Evolutionary conservation across 73 alveolate species (phyloP).

Genomic region (Paramecium caudatum): DNA sequence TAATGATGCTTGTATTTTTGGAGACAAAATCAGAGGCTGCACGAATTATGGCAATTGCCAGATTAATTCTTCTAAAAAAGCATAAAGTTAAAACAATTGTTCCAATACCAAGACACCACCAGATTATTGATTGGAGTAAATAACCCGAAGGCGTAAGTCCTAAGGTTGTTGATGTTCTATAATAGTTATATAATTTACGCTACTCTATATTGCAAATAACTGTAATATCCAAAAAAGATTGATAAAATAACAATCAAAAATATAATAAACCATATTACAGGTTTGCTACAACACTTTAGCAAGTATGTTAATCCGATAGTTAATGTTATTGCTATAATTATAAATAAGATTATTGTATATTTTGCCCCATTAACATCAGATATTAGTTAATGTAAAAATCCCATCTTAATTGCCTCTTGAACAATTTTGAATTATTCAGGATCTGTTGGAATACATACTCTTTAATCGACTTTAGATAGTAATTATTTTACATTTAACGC

Average conservation of each 20-base stretch:
- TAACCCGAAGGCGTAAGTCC: neutral
- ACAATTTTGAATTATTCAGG: neutral
- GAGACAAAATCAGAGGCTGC: constrained; percentile 51
- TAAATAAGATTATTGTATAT: neutral
- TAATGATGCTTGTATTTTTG: neutral
- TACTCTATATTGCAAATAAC: neutral
- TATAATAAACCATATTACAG: constrained; percentile 55
- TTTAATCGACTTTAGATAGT: constrained; percentile 20
- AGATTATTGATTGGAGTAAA: neutral
- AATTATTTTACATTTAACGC: constrained; percentile 10
- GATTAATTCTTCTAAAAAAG: constrained; percentile 41
- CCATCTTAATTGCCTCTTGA: constrained; percentile 16
- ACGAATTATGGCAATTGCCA: neutral
- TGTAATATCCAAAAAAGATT: constrained; percentile 41
- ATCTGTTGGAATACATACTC: constrained; percentile 56
- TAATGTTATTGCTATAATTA: neutral
- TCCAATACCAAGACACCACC: constrained; percentile 45
- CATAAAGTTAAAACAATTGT: constrained; percentile 36
- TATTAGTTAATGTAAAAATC: constrained; percentile 16
- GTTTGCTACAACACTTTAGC: constrained; percentile 24
- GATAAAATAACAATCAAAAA: neutral
- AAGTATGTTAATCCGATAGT: neutral
- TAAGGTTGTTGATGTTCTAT: neutral
- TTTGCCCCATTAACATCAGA: constrained; percentile 32
- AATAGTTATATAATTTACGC: neutral